These are phyloP conservation scores for Catharanthus roseus DNA, from an alignment of 257 asterid genomes.

Conservation along the genomic window DNA sequence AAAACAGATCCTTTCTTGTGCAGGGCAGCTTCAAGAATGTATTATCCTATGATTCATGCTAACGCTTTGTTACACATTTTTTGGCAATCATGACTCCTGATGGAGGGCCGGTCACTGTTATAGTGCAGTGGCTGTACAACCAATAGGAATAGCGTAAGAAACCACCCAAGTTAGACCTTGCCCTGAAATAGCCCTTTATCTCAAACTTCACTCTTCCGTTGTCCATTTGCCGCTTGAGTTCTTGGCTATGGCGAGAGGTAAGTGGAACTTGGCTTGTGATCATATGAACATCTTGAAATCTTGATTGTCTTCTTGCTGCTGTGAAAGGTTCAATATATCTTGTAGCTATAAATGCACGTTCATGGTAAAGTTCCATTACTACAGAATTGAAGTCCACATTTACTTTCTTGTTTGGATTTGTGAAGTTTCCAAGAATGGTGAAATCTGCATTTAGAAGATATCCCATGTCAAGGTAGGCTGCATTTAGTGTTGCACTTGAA, in stretches of 20 bases:
- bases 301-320: slow-evolving; percentile 43
- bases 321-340: slow-evolving; percentile 57
- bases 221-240: slow-evolving; percentile 51
- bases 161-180: slow-evolving; percentile 65
- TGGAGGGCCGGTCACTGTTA: slow-evolving; percentile 71
- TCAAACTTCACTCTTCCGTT: slow-evolving; percentile 57
- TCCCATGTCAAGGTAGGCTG: slow-evolving; percentile 93
- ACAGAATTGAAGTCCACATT: slow-evolving; percentile 60
- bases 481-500: slow-evolving; percentile 60
- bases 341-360: slow-evolving; percentile 43
- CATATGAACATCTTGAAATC: slow-evolving; percentile 55
- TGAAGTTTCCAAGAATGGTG: slow-evolving; percentile 74
- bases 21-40: neutral
- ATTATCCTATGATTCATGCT: slow-evolving; percentile 10
- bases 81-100: slow-evolving; percentile 64
- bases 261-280: slow-evolving; percentile 71
- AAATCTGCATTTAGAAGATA: slow-evolving; percentile 73
- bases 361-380: slow-evolving; percentile 56
- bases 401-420: slow-evolving; percentile 79
- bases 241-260: slow-evolving; percentile 35
- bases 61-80: slow-evolving; percentile 55
- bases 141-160: slow-evolving; percentile 66
- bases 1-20: neutral
- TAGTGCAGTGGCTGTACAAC: slow-evolving; percentile 56
- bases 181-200: slow-evolving; percentile 55